A percentile compares a stretch with the other conserved stretches of the same genome.
These are phyloP conservation scores for Francoa sonchifolia DNA, from an alignment of 441 rosid genomes.

Conservation along the genomic window DNA sequence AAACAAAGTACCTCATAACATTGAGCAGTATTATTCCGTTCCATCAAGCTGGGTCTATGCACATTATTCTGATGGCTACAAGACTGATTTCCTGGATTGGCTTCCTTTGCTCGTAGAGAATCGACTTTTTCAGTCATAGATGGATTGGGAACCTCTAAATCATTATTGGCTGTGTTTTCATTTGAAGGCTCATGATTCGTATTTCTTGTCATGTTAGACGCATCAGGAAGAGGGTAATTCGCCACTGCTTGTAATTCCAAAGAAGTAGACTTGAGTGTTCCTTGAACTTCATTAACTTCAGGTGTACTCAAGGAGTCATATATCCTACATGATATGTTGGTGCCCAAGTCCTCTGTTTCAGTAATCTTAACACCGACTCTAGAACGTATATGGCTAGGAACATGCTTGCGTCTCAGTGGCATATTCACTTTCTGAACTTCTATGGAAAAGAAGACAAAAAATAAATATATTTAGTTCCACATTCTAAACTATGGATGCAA, in stretches of 20 bases:
- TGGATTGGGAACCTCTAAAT: conserved; percentile 6
- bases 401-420: conserved; percentile 9
- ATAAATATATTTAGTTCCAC: too few species aligned
- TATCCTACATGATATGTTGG: neutral
- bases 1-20: conserved; percentile 28
- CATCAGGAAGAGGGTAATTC: conserved; percentile 40
- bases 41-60: conserved; percentile 32
- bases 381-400: conserved; percentile 1
- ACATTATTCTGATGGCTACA: conserved; percentile 14
- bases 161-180: conserved; percentile 3
- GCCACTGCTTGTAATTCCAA: conserved; percentile 28
- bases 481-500: too few species aligned
- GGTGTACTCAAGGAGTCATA: conserved; percentile 15
- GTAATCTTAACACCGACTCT: conserved; percentile 15
- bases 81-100: conserved; percentile 9
- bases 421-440: conserved; percentile 11
- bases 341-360: conserved; percentile 13
- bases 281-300: conserved; percentile 23
- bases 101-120: conserved; percentile 8
- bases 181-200: conserved; percentile 6
- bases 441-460: conserved; percentile 1
- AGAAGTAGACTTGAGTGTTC: conserved; percentile 24
- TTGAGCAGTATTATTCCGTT: conserved; percentile 31
- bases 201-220: conserved; percentile 17
- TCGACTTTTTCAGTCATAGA: neutral